These are phyloP conservation scores for Lecanoromycetidae sp. DNA, from an alignment of 2,329 filamentous ascomycete species.

Conservation along the genomic window DNA sequence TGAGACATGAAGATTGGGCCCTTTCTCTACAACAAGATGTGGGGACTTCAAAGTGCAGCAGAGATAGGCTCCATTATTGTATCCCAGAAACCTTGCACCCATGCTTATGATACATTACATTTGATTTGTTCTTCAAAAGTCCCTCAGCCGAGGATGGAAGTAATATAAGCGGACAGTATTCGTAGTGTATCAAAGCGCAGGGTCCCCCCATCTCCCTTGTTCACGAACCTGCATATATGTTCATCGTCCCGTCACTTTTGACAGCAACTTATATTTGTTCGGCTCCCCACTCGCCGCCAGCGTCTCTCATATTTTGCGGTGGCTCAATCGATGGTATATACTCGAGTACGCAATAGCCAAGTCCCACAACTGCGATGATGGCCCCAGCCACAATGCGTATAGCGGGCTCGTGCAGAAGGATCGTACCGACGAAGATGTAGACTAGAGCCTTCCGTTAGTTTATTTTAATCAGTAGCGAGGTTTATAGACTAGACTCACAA, in stretches of 20 bases:
- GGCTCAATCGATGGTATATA: slow-evolving; percentile 70
- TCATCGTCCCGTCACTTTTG: no score
- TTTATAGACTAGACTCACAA: slow-evolving; percentile 51
- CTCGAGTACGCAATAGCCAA: slow-evolving; percentile 65
- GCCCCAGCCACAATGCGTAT: slow-evolving; percentile 65
- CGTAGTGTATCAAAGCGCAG: neutral
- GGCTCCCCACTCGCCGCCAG: slow-evolving; percentile 62
- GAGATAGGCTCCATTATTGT: no score
- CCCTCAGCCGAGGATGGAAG: neutral
- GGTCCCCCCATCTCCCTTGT: neutral
- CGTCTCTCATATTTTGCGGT: slow-evolving; percentile 69
- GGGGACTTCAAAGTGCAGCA: no score
- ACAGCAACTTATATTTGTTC: slow-evolving; percentile 55
- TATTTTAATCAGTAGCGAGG: slow-evolving; percentile 2
- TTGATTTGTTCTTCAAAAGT: neutral
- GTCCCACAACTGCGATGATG: slow-evolving; percentile 63
- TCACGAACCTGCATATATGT: no score
- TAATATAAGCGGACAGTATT: neutral
- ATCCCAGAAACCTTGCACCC: no score
- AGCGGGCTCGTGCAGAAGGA: slow-evolving; percentile 58
- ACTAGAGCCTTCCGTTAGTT: slow-evolving; percentile 42
- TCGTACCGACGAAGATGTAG: slow-evolving; percentile 88
- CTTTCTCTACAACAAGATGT: no score
- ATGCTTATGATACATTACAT: no score
- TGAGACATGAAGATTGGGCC: no score